phyloP scores from a whole-genome alignment of 2,329 filamentous ascomycete genomes.

The Sarocladiaceae sp. region DNA sequence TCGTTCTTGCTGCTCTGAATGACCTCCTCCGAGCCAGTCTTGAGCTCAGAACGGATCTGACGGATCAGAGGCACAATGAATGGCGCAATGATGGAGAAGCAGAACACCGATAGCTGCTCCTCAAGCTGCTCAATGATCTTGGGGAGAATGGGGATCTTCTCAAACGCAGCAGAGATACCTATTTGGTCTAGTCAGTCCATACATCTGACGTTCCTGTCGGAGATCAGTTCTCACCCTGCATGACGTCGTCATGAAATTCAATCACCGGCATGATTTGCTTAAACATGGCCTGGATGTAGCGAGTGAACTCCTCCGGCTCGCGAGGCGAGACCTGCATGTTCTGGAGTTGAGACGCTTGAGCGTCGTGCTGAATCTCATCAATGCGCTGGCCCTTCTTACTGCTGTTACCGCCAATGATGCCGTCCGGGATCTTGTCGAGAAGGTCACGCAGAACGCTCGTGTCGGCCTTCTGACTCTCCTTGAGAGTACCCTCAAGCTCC shows the following conservation, averaged over 20 bases:
- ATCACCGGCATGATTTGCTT: slow-evolving; percentile 83
- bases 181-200: too few species aligned
- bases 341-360: slow-evolving; percentile 67
- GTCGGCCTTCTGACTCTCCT: slow-evolving; percentile 56
- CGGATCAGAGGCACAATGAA: slow-evolving; percentile 79
- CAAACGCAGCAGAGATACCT: slow-evolving; percentile 65
- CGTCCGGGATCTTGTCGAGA: slow-evolving; percentile 73
- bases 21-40: slow-evolving; percentile 78
- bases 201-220: too few species aligned
- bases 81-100: slow-evolving; percentile 86
- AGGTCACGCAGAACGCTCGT: slow-evolving; percentile 72
- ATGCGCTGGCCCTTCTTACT: slow-evolving; percentile 65
- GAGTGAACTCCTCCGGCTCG: slow-evolving; percentile 76
- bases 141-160: slow-evolving; percentile 78
- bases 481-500: slow-evolving; percentile 76
- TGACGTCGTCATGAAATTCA: slow-evolving; percentile 82
- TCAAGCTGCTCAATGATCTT: slow-evolving; percentile 81
- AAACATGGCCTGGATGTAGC: slow-evolving; percentile 67
- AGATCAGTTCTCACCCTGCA: slow-evolving; percentile 60
- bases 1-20: slow-evolving; percentile 78
- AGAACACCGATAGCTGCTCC: slow-evolving; percentile 81
- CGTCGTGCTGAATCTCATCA: slow-evolving; percentile 72
- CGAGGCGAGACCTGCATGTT: slow-evolving; percentile 68
- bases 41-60: slow-evolving; percentile 81
- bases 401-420: slow-evolving; percentile 64